These are phyloP conservation scores for Cystobasidiaceae sp. DNA, from an alignment of 1,284 basidiomycete genomes.

Conservation along the genomic window DNA sequence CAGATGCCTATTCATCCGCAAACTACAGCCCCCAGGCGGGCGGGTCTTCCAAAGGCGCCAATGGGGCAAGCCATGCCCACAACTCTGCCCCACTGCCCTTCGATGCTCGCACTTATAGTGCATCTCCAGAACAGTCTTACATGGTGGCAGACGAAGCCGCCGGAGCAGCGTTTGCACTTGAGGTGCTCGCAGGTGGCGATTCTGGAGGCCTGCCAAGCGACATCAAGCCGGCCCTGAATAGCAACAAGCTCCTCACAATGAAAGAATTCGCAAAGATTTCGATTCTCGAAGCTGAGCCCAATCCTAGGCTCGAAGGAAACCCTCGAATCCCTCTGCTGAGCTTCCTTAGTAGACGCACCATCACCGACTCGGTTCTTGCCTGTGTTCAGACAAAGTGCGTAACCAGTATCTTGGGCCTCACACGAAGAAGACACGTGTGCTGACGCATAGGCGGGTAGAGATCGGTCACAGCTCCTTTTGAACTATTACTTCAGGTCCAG, in stretches of 20 bases:
- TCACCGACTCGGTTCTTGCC: not conserved
- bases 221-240: not conserved
- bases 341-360: not conserved
- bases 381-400: not conserved
- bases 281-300: not conserved
- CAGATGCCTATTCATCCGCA: not conserved
- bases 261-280: not conserved
- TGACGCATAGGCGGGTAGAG: too few species aligned
- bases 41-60: too few species aligned
- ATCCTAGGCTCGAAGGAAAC: not conserved
- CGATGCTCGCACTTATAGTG: not conserved
- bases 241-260: not conserved
- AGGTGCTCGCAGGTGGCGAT: not conserved
- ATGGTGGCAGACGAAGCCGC: not conserved
- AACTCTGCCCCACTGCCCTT: not conserved
- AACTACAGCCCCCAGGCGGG: not conserved
- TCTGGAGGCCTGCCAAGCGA: too few species aligned
- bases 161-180: slow-evolving; percentile 1
- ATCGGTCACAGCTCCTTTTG: too few species aligned
- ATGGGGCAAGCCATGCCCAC: not conserved
- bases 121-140: not conserved
- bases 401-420: too few species aligned
- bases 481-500: too few species aligned
- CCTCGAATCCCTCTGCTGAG: not conserved
- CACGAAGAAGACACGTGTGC: too few species aligned